Base-by-base conservation (phyloP, 495 filamentous ascomycete species). In the Penicillium longicatenatum region DNA sequence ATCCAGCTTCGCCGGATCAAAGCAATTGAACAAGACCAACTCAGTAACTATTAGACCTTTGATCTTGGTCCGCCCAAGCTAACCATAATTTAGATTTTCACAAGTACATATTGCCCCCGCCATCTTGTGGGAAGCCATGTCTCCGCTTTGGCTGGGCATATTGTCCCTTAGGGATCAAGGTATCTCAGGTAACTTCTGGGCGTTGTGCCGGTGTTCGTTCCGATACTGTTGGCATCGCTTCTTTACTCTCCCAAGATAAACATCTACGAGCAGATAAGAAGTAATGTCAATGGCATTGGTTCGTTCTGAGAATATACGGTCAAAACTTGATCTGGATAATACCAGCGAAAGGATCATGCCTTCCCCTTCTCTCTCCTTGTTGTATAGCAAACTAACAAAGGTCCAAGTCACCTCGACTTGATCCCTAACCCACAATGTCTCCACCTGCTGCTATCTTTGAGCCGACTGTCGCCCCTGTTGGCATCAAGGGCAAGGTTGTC, bases 261-360 rank as follows among this genome's bases (percentile, higher is more conserved):
- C 6, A 24, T 21, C 39, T 31, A 33, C 11, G 14, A 33, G 26
- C n/a, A 21, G 14, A 44, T 33, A 12, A 22, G 16, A 26, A 17
- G 33, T 6, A 17, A 21, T 41, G n/a, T 52, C 58, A 62, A 59
- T 53, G 67, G 48, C 54, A 59, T 71, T 76, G 73, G 72, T 77
- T 83, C 79, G 81, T 82, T 85, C 91, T 94, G 91, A 96, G 89
- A 96, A 87, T 83, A 94, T 88, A 96, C 91, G 90, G 91, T 86
- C 77, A 78, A 71, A 93, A 96, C 91, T 93, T 94, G 91, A 96
- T 93, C 91, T 91, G 89, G 91, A 91, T 92, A 96, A 94, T 93
- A 88, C 91, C 89, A 91, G 91, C 91, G 91, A 90, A 92, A 94
- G 89, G 89, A 93, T 91, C 90, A 92, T 92, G 89, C 88, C 84